Evolutionary conservation across 768 basidiomycete species (phyloP).

Genomic region (Podaxis sp.): DNA sequence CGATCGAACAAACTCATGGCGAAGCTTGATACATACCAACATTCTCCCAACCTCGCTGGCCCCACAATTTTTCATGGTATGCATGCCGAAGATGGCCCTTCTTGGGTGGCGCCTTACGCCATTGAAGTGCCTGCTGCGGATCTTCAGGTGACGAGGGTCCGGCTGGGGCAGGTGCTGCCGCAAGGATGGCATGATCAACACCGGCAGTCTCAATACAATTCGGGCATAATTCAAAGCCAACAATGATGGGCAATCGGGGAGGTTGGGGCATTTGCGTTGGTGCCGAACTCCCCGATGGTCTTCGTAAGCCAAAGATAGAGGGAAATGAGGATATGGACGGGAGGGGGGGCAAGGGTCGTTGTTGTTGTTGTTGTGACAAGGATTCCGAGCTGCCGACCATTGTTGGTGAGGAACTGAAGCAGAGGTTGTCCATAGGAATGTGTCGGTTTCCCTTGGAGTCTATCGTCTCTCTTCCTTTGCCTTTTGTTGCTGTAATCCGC

Average conservation of each 20-base stretch:
- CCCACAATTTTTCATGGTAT: conserved; percentile 87
- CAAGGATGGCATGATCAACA: conserved; percentile 72
- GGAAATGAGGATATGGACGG: conserved; percentile 35
- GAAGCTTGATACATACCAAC: conserved; percentile 59
- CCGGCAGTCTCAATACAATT: conserved; percentile 79
- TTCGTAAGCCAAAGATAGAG: conserved; percentile 22
- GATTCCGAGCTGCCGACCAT: conserved; percentile 26
- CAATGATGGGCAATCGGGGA: conserved; percentile 18
- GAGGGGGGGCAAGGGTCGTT: conserved; percentile 25
- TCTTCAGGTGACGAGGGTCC: conserved; percentile 56
- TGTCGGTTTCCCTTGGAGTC: conserved; percentile 2
- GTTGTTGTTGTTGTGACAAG: conserved; percentile 2
- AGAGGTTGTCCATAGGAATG: conserved; percentile 1
- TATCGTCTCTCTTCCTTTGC: conserved; percentile 45
- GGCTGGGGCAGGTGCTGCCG: conserved; percentile 40
- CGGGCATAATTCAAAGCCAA: conserved; percentile 84
- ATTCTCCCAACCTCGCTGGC: conserved; percentile 79
- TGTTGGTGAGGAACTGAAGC: conserved; percentile 38
- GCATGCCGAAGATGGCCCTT: conserved; percentile 84
- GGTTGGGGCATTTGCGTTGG: conserved; percentile 19
- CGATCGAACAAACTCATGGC: background rate
- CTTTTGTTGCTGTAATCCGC: conserved; percentile 33
- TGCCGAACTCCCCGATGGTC: conserved; percentile 1
- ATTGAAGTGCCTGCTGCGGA: conserved; percentile 50
- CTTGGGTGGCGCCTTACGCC: conserved; percentile 68